Base-by-base conservation (phyloP, 768 basidiomycete species). In the Lepiota brunneoincarnata region DNA sequence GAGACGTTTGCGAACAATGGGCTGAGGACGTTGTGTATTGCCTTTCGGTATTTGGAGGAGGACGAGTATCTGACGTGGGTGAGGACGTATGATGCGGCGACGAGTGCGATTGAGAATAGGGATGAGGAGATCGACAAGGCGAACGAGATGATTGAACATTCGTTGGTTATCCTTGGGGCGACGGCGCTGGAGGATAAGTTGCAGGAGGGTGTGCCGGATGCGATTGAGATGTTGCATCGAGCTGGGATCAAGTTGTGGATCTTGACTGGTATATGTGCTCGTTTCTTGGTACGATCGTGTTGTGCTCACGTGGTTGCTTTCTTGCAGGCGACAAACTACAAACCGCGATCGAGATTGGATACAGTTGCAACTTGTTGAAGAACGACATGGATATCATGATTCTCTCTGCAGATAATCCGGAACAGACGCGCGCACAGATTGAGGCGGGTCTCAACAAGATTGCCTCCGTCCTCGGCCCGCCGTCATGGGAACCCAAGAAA, bases 201-300 rank as follows among this genome's bases (percentile, higher is more conserved):
- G 56, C 96, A 99, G 64, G 93, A 90, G 64, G 96, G 96, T 10
- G 96, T 99, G 0, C 96, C 96, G 0, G 95, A 97, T 54, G 89
- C 96, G 1, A 98, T 99, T 59, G 93, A 93, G 60, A 87, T 80
- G 51, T 76, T 99, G 15, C 93, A 97, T 63, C 76, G 81, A 24
- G 96, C 96, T 1, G 96, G 96, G 11, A 97, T 99, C 75, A 99
- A 98, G 71, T 69, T 99, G 2, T 99, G 96, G 96, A 96, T 98
- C 68, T 72, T 98, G 45, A 98, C 96, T 34, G 94, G 91, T 89
- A 53, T 34, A 72, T 67, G 31, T 34, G 49, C 39, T 20, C 39
- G 41, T 51, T 38, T 21, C 18, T 41, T 34, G 49, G 17, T n/a
- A n/a, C n/a, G n/a, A n/a, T n/a, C n/a, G 41, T 48, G 23, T 37